phyloP scores from a whole-genome alignment of 768 basidiomycete genomes.

The Tubosaeta brunneosetosa region DNA sequence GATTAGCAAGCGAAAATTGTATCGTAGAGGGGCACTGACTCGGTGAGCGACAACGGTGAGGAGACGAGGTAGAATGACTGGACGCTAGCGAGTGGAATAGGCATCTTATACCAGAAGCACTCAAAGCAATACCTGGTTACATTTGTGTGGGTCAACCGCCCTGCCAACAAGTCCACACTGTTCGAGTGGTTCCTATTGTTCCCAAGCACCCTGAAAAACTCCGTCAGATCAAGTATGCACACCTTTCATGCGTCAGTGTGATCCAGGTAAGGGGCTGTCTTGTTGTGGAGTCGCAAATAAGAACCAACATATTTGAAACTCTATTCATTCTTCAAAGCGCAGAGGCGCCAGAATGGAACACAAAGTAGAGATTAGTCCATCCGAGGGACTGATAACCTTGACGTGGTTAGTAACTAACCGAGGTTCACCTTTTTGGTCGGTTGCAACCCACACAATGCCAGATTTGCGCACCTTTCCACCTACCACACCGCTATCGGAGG shows the following conservation, averaged over 20 bases:
- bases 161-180: neutral
- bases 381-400: neutral
- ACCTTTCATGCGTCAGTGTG: neutral
- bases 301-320: constrained; percentile 9
- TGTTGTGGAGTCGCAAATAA: neutral
- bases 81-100: neutral
- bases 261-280: neutral
- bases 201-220: neutral
- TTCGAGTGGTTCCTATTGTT: constrained; percentile 14
- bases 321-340: neutral
- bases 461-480: too few relatives aligned
- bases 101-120: constrained; percentile 16
- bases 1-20: neutral
- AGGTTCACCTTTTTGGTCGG: too few relatives aligned
- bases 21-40: neutral
- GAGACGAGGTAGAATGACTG: neutral
- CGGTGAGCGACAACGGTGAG: neutral
- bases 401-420: neutral
- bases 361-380: neutral
- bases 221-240: constrained; percentile 7
- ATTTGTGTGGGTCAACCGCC: constrained; percentile 6
- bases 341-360: neutral
- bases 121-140: constrained; percentile 3
- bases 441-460: too few relatives aligned
- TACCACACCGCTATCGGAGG: too few relatives aligned